Conservation (phyloP, 2,329 filamentous ascomycete genomes). For the Xylaria sp. region DNA sequence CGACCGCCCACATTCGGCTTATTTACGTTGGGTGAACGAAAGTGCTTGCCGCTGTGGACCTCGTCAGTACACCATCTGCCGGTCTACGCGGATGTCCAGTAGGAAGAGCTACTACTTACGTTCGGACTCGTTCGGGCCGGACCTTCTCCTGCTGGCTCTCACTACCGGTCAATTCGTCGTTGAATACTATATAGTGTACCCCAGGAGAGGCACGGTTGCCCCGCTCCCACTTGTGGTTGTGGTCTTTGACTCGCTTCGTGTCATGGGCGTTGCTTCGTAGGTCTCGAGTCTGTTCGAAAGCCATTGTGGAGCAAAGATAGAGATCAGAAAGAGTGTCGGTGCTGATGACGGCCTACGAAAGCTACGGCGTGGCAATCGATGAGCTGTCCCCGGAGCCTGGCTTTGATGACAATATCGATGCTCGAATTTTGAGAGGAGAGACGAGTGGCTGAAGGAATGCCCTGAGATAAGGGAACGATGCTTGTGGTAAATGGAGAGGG, state of each 20-base stretch:
- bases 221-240: slow-evolving; percentile 56
- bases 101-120: slow-evolving; percentile 47
- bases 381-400: neutral
- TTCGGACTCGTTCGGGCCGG: slow-evolving; percentile 51
- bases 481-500: neutral
- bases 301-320: slow-evolving; percentile 39
- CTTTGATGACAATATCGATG: slow-evolving; percentile 2
- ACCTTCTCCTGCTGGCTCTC: slow-evolving; percentile 51
- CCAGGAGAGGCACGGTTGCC: slow-evolving; percentile 52
- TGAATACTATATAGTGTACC: slow-evolving; percentile 28
- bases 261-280: slow-evolving; percentile 57
- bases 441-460: neutral
- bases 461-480: slow-evolving; percentile 11
- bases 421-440: neutral
- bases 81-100: neutral
- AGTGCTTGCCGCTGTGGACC: slow-evolving; percentile 25
- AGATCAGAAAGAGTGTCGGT: neutral
- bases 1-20: slow-evolving; percentile 47
- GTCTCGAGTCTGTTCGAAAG: slow-evolving; percentile 53
- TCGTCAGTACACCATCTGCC: slow-evolving; percentile 5
- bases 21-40: slow-evolving; percentile 50
- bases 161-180: slow-evolving; percentile 40
- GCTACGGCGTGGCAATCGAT: neutral
- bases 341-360: neutral
- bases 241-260: slow-evolving; percentile 59